These are phyloP conservation scores for Tinospora cordifolia DNA, from an alignment of 164 flowering plant species.

Conservation along the genomic window DNA sequence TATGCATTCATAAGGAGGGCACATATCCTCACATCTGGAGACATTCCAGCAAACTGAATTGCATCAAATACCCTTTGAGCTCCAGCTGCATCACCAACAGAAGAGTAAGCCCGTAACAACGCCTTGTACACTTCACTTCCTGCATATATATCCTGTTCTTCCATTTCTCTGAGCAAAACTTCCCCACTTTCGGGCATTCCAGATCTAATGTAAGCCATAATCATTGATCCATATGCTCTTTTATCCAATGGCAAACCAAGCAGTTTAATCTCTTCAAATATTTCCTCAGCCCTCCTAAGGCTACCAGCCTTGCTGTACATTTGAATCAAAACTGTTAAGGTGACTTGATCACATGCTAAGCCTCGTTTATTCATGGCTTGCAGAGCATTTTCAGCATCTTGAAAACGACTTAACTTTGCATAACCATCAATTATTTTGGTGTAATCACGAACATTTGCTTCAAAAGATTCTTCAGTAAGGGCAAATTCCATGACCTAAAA, in stretches of 20 bases:
- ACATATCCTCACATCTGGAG: slow-evolving; percentile 62
- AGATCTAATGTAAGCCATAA: slow-evolving; percentile 83
- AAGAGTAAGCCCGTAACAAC: slow-evolving; percentile 74
- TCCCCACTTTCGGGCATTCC: slow-evolving; percentile 59
- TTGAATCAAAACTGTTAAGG: slow-evolving; percentile 61
- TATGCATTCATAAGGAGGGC: slow-evolving; percentile 86
- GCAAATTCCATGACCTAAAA: slow-evolving; percentile 62
- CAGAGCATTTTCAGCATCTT: slow-evolving; percentile 56
- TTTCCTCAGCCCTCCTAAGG: slow-evolving; percentile 51
- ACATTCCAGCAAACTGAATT: slow-evolving; percentile 62
- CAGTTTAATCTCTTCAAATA: slow-evolving; percentile 61
- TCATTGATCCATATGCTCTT: slow-evolving; percentile 78
- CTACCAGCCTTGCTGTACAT: slow-evolving; percentile 83
- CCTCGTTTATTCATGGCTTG: slow-evolving; percentile 58
- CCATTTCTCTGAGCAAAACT: slow-evolving; percentile 63
- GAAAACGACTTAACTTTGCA: slow-evolving; percentile 48
- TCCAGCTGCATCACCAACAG: slow-evolving; percentile 50
- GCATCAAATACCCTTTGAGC: slow-evolving; percentile 78
- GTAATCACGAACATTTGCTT: slow-evolving; percentile 76
- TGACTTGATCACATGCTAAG: slow-evolving; percentile 64
- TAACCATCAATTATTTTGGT: slow-evolving; percentile 71
- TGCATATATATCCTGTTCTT: slow-evolving; percentile 45
- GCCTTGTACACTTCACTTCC: slow-evolving; percentile 87
- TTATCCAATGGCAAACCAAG: slow-evolving; percentile 64
- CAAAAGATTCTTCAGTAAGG: slow-evolving; percentile 68